A percentile compares a stretch with the other conserved stretches of the same genome.
These are phyloP conservation scores for Pichia sp. DNA, from an alignment of 1,139 yeast species.

Conservation along the genomic window DNA sequence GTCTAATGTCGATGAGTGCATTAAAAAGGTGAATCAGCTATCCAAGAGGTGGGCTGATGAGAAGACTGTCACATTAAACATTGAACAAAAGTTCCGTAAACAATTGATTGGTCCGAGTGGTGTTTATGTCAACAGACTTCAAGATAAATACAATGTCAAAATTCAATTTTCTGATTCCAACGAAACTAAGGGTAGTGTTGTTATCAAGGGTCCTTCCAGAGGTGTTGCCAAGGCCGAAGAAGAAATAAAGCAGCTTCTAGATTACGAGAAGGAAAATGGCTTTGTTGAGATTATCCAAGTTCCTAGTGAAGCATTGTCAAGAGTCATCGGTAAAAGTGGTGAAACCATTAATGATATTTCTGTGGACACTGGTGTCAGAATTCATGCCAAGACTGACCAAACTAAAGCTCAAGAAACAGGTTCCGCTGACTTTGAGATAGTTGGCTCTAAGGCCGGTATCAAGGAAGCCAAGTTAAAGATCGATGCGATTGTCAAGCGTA, in stretches of 20 bases:
- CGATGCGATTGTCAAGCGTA: slow-evolving; percentile 58
- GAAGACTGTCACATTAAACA: slow-evolving; percentile 53
- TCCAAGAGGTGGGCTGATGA: slow-evolving; percentile 86
- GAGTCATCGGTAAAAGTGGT: slow-evolving; percentile 88
- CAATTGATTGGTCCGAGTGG: slow-evolving; percentile 84
- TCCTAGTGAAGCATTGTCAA: slow-evolving; percentile 69
- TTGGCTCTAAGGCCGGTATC: slow-evolving; percentile 80
- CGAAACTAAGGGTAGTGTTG: slow-evolving; percentile 43
- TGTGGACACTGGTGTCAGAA: slow-evolving; percentile 74
- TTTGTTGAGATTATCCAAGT: slow-evolving; percentile 57
- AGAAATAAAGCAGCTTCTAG: slow-evolving; percentile 78
- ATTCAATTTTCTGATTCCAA: slow-evolving; percentile 66
- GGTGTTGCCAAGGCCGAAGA: slow-evolving; percentile 83
- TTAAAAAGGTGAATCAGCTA: slow-evolving; percentile 51
- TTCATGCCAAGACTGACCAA: slow-evolving; percentile 42
- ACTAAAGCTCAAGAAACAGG: slow-evolving; percentile 48
- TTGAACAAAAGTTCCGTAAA: slow-evolving; percentile 78
- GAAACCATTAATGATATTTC: slow-evolving; percentile 79
- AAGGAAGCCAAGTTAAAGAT: slow-evolving; percentile 67
- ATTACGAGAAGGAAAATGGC: slow-evolving; percentile 86
- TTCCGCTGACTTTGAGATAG: slow-evolving; percentile 46
- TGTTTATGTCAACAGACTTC: slow-evolving; percentile 75
- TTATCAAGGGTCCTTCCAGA: slow-evolving; percentile 86
- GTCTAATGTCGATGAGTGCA: slow-evolving; percentile 74
- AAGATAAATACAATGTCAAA: slow-evolving; percentile 80